These are phyloP conservation scores for Vigna nakashimae DNA, from an alignment of 306 rosid genomes.

Conservation along the genomic window DNA sequence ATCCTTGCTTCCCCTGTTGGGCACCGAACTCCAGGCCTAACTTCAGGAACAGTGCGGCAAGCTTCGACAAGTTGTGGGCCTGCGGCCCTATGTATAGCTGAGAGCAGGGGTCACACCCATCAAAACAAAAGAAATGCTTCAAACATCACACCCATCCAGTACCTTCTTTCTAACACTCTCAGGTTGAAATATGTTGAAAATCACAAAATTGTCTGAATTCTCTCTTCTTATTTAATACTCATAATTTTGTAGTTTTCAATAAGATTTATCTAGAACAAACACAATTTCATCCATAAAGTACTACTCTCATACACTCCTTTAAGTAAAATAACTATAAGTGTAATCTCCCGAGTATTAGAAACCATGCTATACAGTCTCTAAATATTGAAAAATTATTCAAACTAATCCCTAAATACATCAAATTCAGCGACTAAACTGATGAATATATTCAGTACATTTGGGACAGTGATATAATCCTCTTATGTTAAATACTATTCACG, in stretches of 20 bases:
- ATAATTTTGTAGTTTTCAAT: not conserved
- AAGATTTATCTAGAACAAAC: not conserved
- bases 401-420: not conserved
- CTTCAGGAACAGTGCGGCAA: constrained; percentile 75
- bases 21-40: constrained; percentile 75
- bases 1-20: constrained; percentile 96
- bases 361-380: not conserved
- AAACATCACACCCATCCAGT: not conserved
- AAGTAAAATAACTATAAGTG: not conserved
- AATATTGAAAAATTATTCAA: not conserved
- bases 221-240: not conserved
- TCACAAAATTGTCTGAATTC: not conserved
- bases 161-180: not conserved
- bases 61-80: constrained; percentile 83
- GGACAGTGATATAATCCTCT: not conserved
- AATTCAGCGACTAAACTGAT: not conserved
- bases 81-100: constrained; percentile 89
- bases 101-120: not conserved
- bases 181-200: not conserved
- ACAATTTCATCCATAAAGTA: not conserved
- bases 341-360: not conserved
- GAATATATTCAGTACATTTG: not conserved
- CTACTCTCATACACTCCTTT: not conserved
- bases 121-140: not conserved
- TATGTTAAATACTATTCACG: not conserved